Base-by-base conservation (phyloP, 805 yeast genomes). In the Peterozyma xylosa region DNA sequence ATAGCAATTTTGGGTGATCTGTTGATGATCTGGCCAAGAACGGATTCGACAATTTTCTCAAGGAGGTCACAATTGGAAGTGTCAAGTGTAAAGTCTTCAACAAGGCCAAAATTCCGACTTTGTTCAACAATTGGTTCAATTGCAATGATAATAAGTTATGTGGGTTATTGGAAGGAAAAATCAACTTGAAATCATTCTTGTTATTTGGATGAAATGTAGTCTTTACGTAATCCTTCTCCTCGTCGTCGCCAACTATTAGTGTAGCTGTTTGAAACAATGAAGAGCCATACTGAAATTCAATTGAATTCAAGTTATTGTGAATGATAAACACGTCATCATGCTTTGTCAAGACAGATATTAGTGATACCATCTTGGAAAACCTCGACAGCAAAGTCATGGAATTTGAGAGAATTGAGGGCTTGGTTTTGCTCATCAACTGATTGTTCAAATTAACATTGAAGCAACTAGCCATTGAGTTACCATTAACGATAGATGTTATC, bases 401-500 rank as follows among this genome's bases (percentile, higher is more conserved):
- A 32, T 32, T 32, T 32, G 13, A 13, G 14, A 32, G 27, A 5
- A 21, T 21, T 21, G 27, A 21, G 7, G 27, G 27, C 27, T 21
- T 21, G 27, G 27, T 5, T 21, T 21, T 21, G 27, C 4, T 21
- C 27, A 21, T 21, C 27, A 7, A 21, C 27, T 21, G 27, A 21
- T 21, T 21, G 7, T 21, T 21, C 27, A 21, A 21, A 21, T 4
- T 21, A 21, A 21, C 27, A 21, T 21, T 21, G 27, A 21, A 21
- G 27, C 27, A 21, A 7, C 34, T 32, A 13, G 34, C 15, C 15
- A 32, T 32, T 11, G 15, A 32, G 30, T 27, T 39, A 21, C 46
- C 46, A 39, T 57, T 56, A 11, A 58, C 54, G 17, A 43, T 45
- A 0, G 64, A 58, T 11, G 50, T 57, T 6, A 63, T 52, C 45